Base-by-base conservation (phyloP, 371 early-diverging fungal genomes). In the Mortierella sp. region DNA sequence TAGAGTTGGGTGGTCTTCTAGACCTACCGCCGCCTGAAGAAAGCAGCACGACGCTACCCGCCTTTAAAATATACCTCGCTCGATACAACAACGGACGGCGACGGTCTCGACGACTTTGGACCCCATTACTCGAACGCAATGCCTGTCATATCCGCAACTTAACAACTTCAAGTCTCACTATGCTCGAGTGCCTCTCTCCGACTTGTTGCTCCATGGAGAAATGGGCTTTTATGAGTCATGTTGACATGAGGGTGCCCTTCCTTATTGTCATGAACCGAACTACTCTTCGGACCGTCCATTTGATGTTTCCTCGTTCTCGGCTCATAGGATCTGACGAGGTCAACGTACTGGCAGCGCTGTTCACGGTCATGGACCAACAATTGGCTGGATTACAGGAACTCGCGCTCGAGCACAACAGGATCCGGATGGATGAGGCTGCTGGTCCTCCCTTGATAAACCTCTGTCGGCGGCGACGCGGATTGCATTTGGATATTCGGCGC, bases 281-380 rank as follows among this genome's bases (percentile, higher is more conserved):
- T 26, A 31, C 52, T 14, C 54, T 52, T 21, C 52, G 72, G 10
- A 8, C 34, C 5, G 21, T 72, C 21, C 72, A 54, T 10, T 28
- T 52, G 8, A 2, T 19, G 8, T 21, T 34, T 9, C 26, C 50
- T 10, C 26, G 45, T 1, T 31, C 16, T 19, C 28, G 72, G 52
- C 21, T 38, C 42, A 19, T 38, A 21, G 72, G 31, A 45, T 31
- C 14, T 19, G 47, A 50, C 21, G 72, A 48, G 34, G 24, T 34
- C 28, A 45, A 52, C 21, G 13, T 38, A n/a, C 28, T 50, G 72
- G 31, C 48, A 31, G 26, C 28, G 8, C 31, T 72, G 5, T 72
- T 72, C 72, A 72, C 11, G 34, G 52, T 72, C 54, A 72, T 72
- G 72, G 54, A 28, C 9, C 54, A 72, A 21, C 34, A 52, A 72